Evolutionary conservation across 306 rosid species (phyloP), one percentile per base, ranked within the genome.

Genomic region (Glycyrrhiza uralensis): DNA sequence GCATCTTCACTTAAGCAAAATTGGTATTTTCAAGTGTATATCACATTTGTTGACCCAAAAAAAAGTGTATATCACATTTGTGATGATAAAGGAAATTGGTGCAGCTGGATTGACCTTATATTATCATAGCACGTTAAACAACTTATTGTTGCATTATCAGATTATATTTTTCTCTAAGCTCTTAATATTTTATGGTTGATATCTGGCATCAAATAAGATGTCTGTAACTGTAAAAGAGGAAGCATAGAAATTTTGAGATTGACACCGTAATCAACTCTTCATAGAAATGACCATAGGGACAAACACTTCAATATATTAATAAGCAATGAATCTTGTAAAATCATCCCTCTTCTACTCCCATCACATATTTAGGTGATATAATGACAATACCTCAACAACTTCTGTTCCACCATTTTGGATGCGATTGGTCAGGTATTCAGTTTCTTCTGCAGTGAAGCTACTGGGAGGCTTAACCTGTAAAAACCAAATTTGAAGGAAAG

Each of bases 381-480:
- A 15, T 29, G 58, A 20, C 57, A 69, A 67, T 75, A 92, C 99
- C 96, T 91, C 96, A 41, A 91, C 99, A 75, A 95, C 99, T 91
- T 95, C 99, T 50, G 96, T 95, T 80, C 97, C 97, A 47, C 97
- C 99, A 52, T 95, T 88, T 87, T 95, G 99, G 80, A 95, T 91
- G 68, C 97, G 91, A 45, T 91, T 77, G 18, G 99, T 95, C 69
- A 95, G 92, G 83, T 88, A 87, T 29, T 81, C 91, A 35, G 81
- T 72, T 87, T 95, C 99, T 84, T 84, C 82, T 35, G 60, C 75
- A 18, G 89, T 81, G 82, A 95, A 95, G 73, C 92, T 81, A 66
- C 90, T 80, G 23, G 93, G 90, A 79, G 99, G 99, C 91, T 88
- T 95, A 74, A 95, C 99, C 99, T 95, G 72, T 44, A 71, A 73